Conservation (phyloP, 495 filamentous ascomycete species). For the Thermochaetoides thermophila region DNA sequence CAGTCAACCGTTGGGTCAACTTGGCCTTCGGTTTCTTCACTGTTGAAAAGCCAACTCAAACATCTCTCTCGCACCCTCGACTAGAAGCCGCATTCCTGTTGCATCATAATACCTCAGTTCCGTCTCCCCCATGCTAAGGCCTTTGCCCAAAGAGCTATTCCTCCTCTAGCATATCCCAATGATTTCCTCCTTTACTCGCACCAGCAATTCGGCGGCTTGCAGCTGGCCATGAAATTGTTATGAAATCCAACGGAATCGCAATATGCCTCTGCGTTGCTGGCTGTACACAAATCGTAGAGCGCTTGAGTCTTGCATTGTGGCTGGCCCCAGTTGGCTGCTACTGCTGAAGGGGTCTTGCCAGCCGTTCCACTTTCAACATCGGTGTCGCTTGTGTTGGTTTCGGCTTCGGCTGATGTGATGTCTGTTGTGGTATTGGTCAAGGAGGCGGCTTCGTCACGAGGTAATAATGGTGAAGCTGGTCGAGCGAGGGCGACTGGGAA, state of each 20-base stretch:
- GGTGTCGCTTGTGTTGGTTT: not conserved
- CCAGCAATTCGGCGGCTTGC: constrained; percentile 6
- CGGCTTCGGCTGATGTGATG: not conserved
- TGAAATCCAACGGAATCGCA: constrained; percentile 13
- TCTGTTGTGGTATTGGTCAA: too few relatives aligned
- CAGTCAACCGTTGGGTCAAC: too few relatives aligned
- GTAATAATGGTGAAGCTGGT: too few relatives aligned
- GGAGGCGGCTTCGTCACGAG: too few relatives aligned
- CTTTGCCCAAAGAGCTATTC: too few relatives aligned
- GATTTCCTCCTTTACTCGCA: constrained; percentile 1
- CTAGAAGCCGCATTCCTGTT: too few relatives aligned
- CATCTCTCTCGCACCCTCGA: too few relatives aligned
- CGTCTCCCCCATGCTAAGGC: too few relatives aligned
- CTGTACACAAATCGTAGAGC: constrained; percentile 8
- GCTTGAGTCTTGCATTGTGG: constrained; percentile 7
- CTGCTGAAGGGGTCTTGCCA: not conserved
- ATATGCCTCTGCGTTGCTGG: constrained; percentile 7
- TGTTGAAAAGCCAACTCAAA: too few relatives aligned
- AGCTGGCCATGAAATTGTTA: constrained; percentile 8
- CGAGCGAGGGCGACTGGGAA: too few relatives aligned
- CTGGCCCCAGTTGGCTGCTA: constrained; percentile 3
- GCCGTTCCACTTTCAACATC: not conserved
- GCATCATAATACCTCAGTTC: too few relatives aligned
- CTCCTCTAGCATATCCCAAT: not conserved
- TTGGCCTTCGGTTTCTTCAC: too few relatives aligned